Conservation (phyloP, 73 alveolate species). For the Paramecium primaurelia region DNA sequence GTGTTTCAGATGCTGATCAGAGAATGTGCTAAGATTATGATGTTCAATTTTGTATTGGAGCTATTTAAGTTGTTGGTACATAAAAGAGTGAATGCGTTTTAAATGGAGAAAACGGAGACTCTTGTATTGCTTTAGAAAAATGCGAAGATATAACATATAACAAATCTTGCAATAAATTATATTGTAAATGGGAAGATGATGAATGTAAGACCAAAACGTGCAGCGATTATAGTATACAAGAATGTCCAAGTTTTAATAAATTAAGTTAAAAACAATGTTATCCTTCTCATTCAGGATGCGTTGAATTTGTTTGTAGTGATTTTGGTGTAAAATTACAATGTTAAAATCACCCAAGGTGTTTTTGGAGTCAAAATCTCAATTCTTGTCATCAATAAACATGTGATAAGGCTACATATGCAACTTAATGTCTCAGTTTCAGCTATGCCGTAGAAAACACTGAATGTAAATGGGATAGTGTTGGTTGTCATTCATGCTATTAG, state of each 20-base stretch:
- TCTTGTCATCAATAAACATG: slow-evolving; percentile 20
- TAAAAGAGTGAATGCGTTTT: not conserved
- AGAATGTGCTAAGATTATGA: not conserved
- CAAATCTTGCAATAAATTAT: not conserved
- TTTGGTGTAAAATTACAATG: not conserved
- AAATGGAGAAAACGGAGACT: not conserved
- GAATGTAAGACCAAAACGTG: not conserved
- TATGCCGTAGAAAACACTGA: not conserved
- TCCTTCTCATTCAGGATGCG: not conserved
- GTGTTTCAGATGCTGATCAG: not conserved
- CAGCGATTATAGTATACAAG: not conserved
- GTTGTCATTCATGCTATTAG: not conserved
- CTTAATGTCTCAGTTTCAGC: not conserved
- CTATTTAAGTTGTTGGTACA: not conserved
- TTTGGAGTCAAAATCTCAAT: not conserved
- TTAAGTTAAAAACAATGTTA: not conserved
- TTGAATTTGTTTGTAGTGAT: not conserved
- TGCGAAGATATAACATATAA: not conserved
- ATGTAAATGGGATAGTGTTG: not conserved
- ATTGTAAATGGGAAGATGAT: not conserved
- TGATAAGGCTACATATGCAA: not conserved
- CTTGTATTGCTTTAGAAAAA: not conserved
- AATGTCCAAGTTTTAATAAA: not conserved
- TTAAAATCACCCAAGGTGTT: not conserved
- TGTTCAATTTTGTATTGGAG: not conserved